phyloP scores from a whole-genome alignment of 305 asterid genomes.

The Fraxinus nigra region DNA sequence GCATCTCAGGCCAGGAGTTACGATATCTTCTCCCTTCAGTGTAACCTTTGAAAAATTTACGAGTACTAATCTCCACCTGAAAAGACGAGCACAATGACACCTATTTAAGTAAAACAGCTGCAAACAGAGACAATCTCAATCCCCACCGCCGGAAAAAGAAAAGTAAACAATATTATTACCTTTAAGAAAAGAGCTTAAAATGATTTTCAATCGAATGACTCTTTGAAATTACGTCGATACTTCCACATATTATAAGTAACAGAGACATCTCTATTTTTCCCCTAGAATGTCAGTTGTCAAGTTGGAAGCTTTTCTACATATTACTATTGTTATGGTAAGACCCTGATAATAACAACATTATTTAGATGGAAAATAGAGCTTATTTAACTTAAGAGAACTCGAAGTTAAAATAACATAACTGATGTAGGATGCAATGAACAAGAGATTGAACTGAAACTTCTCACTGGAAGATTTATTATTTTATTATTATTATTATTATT shows the following conservation, averaged over 20 bases:
- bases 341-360: neutral
- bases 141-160: neutral
- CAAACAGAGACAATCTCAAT: neutral
- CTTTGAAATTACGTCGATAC: neutral
- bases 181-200: neutral
- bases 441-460: neutral
- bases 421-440: neutral
- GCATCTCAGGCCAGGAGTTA: constrained; percentile 96
- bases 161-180: neutral
- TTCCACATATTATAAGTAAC: neutral
- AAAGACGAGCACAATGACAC: constrained; percentile 5
- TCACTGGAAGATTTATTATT: neutral
- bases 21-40: constrained; percentile 62
- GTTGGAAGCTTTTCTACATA: neutral
- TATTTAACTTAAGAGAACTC: neutral
- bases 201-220: neutral
- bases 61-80: constrained; percentile 78
- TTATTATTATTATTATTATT: too few relatives aligned
- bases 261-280: neutral
- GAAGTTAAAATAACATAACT: neutral
- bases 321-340: neutral
- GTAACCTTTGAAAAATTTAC: constrained; percentile 76
- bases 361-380: neutral
- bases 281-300: neutral
- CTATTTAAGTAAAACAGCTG: constrained; percentile 13